Base-by-base conservation (phyloP, 495 filamentous ascomycete genomes). In the Lepraria neglecta region DNA sequence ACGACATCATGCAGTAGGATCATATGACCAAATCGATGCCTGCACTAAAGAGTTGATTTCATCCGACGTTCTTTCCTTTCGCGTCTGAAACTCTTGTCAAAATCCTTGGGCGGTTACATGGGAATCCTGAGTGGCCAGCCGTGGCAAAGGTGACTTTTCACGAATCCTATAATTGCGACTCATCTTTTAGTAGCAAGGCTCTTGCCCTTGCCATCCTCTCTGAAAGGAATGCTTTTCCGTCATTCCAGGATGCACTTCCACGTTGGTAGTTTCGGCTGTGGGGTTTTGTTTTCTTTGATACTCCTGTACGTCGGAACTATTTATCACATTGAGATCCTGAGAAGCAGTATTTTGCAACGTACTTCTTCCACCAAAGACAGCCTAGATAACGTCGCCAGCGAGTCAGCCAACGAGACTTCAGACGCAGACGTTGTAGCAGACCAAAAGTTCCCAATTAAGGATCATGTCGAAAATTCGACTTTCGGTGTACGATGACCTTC, bases 231-330 rank as follows among this genome's bases (percentile, higher is more conserved):
- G 14, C 15, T 4, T 48, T 14, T 48, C 46, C 21, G 10, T 48
- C 19, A 24, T 5, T 27, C 46, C 46, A 48, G 46, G 46, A 48
- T 48, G 46, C 46, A 48, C 19, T 48, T 48, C 19, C 46, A 48
- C 21, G 17, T 27, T 48, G 46, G 21, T 48, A 48, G 46, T 27
- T 48, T 48, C 21, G 46, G 46, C 19, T 48, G 21, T 5, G 46
- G 46, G 11, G 10, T 48, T 48, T 14, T 3, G 4, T 1, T 48
- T 4, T 48, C 46, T 14, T 5, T 48, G 21, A 5, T 48, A 48
- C 21, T 48, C 10, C 21, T 48, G 15, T 48, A 48, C 10, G 15
- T 48, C 21, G 46, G 46, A 48, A 48, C 19, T 48, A 15, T 48
- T 21, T 14, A 27, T 27, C 46, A 15, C 21, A 27, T 48, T 27